These are phyloP conservation scores for Mediolabrus comicus DNA, from an alignment of 108 stramenopile genomes.

Conservation along the genomic window DNA sequence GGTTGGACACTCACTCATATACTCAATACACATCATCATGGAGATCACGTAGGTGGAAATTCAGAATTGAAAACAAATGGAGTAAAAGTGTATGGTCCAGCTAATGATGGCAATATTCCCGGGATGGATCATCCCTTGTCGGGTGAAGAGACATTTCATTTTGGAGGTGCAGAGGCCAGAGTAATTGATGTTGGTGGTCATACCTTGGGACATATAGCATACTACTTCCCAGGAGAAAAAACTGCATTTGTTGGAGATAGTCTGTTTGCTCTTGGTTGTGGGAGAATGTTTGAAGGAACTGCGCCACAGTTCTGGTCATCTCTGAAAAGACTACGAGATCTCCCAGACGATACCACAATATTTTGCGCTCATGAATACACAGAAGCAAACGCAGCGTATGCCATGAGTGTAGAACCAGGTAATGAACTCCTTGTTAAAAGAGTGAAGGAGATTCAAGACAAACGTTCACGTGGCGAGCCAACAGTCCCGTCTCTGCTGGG, in stretches of 20 bases:
- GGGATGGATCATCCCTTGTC: constrained; percentile 57
- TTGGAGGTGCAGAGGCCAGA: constrained; percentile 52
- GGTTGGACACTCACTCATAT: constrained; percentile 84
- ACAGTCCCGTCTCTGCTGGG: constrained; percentile 76
- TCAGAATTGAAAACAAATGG: constrained; percentile 53
- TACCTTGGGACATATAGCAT: constrained; percentile 81
- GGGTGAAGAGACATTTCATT: constrained; percentile 55
- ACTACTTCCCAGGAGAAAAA: constrained; percentile 67
- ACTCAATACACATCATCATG: constrained; percentile 71
- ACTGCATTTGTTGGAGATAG: constrained; percentile 79
- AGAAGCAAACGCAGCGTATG: constrained; percentile 72
- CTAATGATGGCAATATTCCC: constrained; percentile 63
- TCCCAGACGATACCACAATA: constrained; percentile 79
- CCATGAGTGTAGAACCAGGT: constrained; percentile 74
- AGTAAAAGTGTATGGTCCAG: constrained; percentile 66
- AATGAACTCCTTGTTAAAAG: constrained; percentile 59
- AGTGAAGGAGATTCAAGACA: constrained; percentile 50
- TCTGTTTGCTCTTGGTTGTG: constrained; percentile 85
- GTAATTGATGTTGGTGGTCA: constrained; percentile 86
- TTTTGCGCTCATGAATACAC: constrained; percentile 91
- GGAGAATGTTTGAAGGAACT: constrained; percentile 89
- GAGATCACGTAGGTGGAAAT: constrained; percentile 83
- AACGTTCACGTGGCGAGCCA: constrained; percentile 60
- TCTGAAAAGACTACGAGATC: constrained; percentile 54
- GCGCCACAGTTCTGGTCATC: constrained; percentile 69